Conservation (phyloP, 805 yeast genomes). For the Yamadazyma sp. region DNA sequence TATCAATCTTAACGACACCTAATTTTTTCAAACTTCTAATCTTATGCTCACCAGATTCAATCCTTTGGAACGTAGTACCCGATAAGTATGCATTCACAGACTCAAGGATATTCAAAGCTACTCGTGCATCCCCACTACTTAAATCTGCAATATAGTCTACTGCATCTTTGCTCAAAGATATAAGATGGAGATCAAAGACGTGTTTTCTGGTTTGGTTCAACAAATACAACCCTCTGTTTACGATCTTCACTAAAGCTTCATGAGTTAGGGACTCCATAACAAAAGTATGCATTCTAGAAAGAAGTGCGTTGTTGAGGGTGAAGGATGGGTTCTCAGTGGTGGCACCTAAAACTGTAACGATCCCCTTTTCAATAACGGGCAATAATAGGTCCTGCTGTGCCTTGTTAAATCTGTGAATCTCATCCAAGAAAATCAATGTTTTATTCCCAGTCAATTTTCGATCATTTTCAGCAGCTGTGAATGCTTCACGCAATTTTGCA, state of each 20-base stretch:
- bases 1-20: constrained; percentile 41
- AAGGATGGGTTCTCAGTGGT: constrained; percentile 66
- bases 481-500: constrained; percentile 35
- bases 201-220: constrained; percentile 59
- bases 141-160: constrained; percentile 68
- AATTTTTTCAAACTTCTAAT: constrained; percentile 16
- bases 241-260: constrained; percentile 33
- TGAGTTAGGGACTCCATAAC: constrained; percentile 39
- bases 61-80: constrained; percentile 24
- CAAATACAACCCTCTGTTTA: constrained; percentile 38
- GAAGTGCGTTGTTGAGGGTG: constrained; percentile 40
- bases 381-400: constrained; percentile 43
- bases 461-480: constrained; percentile 38
- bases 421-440: constrained; percentile 46
- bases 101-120: constrained; percentile 79
- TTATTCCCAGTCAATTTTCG: constrained; percentile 31
- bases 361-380: constrained; percentile 43
- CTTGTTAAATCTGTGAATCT: constrained; percentile 44
- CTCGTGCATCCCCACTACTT: constrained; percentile 86
- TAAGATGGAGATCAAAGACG: constrained; percentile 48
- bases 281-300: constrained; percentile 46
- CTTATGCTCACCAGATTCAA: constrained; percentile 18
- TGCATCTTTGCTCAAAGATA: constrained; percentile 55
- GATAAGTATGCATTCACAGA: constrained; percentile 58
- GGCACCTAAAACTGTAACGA: constrained; percentile 42